These are phyloP conservation scores for Fusarium dlaminii DNA, from an alignment of 2,329 filamentous ascomycete genomes.

Conservation along the genomic window DNA sequence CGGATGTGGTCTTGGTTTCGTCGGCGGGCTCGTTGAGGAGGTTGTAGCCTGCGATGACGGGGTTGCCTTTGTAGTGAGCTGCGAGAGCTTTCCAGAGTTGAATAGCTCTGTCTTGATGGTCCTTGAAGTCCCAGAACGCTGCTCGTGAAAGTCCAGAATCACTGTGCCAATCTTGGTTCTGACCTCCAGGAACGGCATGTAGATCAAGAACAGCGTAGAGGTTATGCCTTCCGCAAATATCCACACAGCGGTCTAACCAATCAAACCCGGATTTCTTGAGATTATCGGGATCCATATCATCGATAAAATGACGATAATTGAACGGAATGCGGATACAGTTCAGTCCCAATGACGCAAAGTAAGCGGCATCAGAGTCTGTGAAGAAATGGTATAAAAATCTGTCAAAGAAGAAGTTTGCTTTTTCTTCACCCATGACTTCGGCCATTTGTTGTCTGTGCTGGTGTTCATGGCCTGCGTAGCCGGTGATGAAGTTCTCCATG, in stretches of 20 bases:
- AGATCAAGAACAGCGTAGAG: constrained; percentile 58
- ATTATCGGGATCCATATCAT: constrained; percentile 60
- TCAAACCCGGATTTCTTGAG: constrained; percentile 60
- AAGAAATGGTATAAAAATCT: constrained; percentile 67
- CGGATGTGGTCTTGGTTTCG: constrained; percentile 37
- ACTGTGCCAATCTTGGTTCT: constrained; percentile 60
- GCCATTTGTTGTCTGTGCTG: constrained; percentile 64
- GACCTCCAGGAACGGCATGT: constrained; percentile 56
- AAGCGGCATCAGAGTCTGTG: constrained; percentile 65
- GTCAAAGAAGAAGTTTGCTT: constrained; percentile 69
- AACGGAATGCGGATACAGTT: constrained; percentile 70
- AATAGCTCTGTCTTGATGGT: constrained; percentile 56
- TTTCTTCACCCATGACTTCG: constrained; percentile 63
- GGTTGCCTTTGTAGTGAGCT: constrained; percentile 53
- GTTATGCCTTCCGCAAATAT: constrained; percentile 54
- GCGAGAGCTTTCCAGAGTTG: constrained; percentile 56
- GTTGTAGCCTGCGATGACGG: constrained; percentile 54
- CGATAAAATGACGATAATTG: constrained; percentile 67
- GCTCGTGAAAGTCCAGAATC: constrained; percentile 51
- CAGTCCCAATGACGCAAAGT: constrained; percentile 63
- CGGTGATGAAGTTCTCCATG: constrained; percentile 72
- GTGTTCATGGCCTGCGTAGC: constrained; percentile 67
- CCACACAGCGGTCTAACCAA: constrained; percentile 58
- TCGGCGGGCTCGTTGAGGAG: constrained; percentile 48
- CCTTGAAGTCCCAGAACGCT: constrained; percentile 58